Percentiles rank a stretch among this genome's conserved stretches.
Evolutionary conservation across 1,284 basidiomycete species (phyloP).

Genomic region (Xerocomus minutiporus): DNA sequence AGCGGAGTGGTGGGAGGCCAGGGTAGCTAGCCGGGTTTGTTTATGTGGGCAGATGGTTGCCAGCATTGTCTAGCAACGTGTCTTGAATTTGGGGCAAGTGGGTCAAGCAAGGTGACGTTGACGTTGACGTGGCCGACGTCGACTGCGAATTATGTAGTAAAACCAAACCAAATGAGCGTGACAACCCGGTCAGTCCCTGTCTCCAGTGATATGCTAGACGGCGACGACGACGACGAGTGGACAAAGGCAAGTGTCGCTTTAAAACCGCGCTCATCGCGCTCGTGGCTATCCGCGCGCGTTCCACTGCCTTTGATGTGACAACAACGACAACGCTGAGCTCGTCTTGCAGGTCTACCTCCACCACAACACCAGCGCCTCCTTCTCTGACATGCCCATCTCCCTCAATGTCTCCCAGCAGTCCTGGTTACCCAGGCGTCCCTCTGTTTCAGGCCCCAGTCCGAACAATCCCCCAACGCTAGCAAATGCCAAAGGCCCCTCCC

Average conservation of each 20-base stretch:
- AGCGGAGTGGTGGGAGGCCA: slow-evolving; percentile 18
- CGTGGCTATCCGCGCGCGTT: not conserved
- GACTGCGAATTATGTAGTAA: not conserved
- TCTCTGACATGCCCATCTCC: slow-evolving; percentile 11
- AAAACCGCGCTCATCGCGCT: not conserved
- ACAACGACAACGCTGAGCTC: slow-evolving; percentile 1
- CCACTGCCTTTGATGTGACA: slow-evolving; percentile 24
- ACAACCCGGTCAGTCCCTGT: slow-evolving; percentile 1
- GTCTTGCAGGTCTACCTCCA: slow-evolving; percentile 3
- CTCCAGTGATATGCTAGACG: not conserved
- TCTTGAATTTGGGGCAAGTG: not conserved
- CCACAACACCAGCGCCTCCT: slow-evolving; percentile 7
- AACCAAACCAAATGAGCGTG: not conserved
- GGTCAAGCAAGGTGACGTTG: slow-evolving; percentile 2
- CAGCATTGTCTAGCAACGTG: not conserved
- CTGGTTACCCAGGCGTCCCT: slow-evolving; percentile 24
- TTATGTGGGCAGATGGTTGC: not conserved
- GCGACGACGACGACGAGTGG: slow-evolving; percentile 16
- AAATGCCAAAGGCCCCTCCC: slow-evolving; percentile 18
- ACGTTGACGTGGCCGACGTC: slow-evolving; percentile 10
- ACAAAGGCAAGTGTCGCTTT: slow-evolving; percentile 17
- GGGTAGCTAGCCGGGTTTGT: not conserved
- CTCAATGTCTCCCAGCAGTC: slow-evolving; percentile 10
- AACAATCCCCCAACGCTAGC: not conserved
- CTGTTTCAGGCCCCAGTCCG: slow-evolving; percentile 2